These are phyloP conservation scores for Penicillium tannophilum DNA, from an alignment of 495 filamentous ascomycete species.

Conservation along the genomic window DNA sequence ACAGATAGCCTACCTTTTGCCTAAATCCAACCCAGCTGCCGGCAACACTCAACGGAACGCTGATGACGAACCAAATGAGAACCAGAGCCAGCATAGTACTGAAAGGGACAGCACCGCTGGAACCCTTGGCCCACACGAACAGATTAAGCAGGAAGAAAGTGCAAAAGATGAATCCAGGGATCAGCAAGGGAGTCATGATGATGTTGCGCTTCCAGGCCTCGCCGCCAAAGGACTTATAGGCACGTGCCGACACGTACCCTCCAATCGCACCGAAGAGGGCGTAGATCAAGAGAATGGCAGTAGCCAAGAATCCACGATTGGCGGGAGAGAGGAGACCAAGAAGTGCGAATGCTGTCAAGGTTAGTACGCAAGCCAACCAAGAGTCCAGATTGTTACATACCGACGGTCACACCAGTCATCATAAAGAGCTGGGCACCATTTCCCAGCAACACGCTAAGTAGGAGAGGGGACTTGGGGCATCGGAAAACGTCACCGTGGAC, in stretches of 20 bases:
- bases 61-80: conserved; percentile 95
- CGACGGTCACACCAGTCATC: conserved; percentile 93
- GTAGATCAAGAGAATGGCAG: conserved; percentile 88
- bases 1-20: conserved; percentile 42
- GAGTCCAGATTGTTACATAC: conserved; percentile 27
- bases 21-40: conserved; percentile 94
- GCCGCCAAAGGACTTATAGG: conserved; percentile 90
- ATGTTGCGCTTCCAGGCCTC: conserved; percentile 96
- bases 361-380: conserved; percentile 11
- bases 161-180: conserved; percentile 84
- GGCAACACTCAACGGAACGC: conserved; percentile 83
- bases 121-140: conserved; percentile 89
- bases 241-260: conserved; percentile 84
- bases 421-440: conserved; percentile 96
- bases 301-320: conserved; percentile 89
- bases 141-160: conserved; percentile 94
- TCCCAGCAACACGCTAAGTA: conserved; percentile 85
- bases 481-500: conserved; percentile 98
- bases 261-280: conserved; percentile 91
- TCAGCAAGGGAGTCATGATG: conserved; percentile 77
- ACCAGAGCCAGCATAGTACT: conserved; percentile 94
- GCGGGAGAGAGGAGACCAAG: conserved; percentile 93
- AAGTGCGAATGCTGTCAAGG: conserved; percentile 69
- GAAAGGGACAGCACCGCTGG: conserved; percentile 93
- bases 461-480: conserved; percentile 75